Base-by-base conservation (phyloP, 257 asterid genomes). In the Solanum arcanum region DNA sequence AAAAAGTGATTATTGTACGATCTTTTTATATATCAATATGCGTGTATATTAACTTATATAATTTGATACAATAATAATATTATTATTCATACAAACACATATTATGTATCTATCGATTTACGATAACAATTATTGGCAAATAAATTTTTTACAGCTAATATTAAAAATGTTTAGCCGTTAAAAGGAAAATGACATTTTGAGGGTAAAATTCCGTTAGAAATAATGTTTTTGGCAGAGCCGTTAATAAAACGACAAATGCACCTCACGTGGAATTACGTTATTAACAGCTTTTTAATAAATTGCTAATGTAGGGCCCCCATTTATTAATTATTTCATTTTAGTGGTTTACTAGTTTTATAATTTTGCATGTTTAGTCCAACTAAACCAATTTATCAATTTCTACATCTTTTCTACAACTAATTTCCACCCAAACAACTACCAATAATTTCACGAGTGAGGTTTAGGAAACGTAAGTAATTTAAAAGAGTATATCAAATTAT, bases 221-320 rank as follows among this genome's bases (percentile, higher is more conserved):
- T 87, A 84, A 66, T 87, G 84, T 76, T 83, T 56, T 37, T 42
- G 12, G 77, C 75, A 88, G 90, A 92, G 94, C 92, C 93, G 93
- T 93, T 92, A 69, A 86, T 89, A 80, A 90, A 87, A 47, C 76
- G 94, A 92, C 93, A 92, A 88, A 35, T 35, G 12, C 20, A 33
- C 21, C 23, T 35, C 87, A 76, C 68, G 64, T 87, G 88, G 52
- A n/a, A 44, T 39, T 46, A 77, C 62, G 4, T n/a, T 77, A 25
- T 9, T 10, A 29, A 16, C 29, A 47, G 44, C 44, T 29, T 33
- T 80, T 47, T 29, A 0, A 44, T 35, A 80, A 78, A 80, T 80
- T 80, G 69, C 85, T 18, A 44, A 1, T 46, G 5, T 16, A n/a
- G 12, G 29, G 29, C 20, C 16, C 16, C 46, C 69, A 10, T 81